Conservation (phyloP, 495 filamentous ascomycete genomes). For the Aspergillus carlsbadensis region DNA sequence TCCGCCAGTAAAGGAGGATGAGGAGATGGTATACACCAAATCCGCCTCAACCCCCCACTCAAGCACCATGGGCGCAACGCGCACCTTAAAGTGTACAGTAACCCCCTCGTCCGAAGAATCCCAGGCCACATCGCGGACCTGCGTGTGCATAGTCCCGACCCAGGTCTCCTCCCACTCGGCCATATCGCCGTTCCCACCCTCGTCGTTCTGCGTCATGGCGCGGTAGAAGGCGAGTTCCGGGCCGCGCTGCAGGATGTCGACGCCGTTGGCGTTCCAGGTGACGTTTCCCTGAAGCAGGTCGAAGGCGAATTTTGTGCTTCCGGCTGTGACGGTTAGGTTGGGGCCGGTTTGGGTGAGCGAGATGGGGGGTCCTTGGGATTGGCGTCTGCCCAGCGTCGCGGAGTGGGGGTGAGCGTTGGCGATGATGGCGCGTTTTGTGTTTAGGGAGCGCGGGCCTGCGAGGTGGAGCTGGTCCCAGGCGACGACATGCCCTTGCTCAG, state of each 20-base stretch:
- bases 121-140: slow-evolving; percentile 39
- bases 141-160: slow-evolving; percentile 40
- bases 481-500: slow-evolving; percentile 43
- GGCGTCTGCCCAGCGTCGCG: background rate
- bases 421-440: slow-evolving; percentile 2
- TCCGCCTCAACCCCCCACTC: slow-evolving; percentile 52
- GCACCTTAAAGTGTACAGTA: slow-evolving; percentile 13
- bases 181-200: slow-evolving; percentile 33
- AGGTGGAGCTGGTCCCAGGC: slow-evolving; percentile 50
- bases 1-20: background rate
- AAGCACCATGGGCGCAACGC: slow-evolving; percentile 53
- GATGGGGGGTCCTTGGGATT: background rate
- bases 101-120: slow-evolving; percentile 13
- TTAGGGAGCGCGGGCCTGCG: slow-evolving; percentile 20
- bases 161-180: slow-evolving; percentile 29
- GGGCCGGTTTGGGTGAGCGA: too few relatives aligned
- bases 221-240: slow-evolving; percentile 25
- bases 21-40: slow-evolving; percentile 45
- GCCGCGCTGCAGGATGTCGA: slow-evolving; percentile 18
- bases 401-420: slow-evolving; percentile 9
- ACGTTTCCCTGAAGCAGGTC: slow-evolving; percentile 22
- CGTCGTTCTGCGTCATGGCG: slow-evolving; percentile 58
- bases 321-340: background rate
- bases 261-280: slow-evolving; percentile 16
- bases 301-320: slow-evolving; percentile 12